These are phyloP conservation scores for Acephala macrosclerotiorum DNA, from an alignment of 2,329 filamentous ascomycete genomes.

Conservation along the genomic window DNA sequence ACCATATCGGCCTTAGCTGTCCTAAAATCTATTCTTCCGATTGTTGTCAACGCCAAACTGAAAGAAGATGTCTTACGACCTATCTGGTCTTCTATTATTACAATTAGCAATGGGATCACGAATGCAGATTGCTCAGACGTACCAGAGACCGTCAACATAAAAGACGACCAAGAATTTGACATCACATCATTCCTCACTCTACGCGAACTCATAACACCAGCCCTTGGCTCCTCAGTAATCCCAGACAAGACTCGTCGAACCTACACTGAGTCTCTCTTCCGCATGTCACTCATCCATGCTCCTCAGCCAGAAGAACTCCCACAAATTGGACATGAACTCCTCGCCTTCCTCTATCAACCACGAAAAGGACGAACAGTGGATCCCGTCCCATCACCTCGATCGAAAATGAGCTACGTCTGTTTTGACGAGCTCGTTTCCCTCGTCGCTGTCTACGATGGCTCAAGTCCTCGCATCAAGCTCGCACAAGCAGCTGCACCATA, in stretches of 20 bases:
- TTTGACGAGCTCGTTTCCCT: conserved; percentile 80
- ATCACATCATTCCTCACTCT: conserved; percentile 76
- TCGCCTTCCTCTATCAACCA: conserved; percentile 68
- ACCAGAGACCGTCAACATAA: conserved; percentile 54
- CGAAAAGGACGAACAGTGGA: conserved; percentile 78
- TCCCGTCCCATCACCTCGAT: conserved; percentile 68
- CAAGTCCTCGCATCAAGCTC: conserved; percentile 51
- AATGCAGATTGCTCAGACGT: conserved; percentile 65
- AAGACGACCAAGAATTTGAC: conserved; percentile 81
- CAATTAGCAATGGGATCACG: conserved; percentile 73
- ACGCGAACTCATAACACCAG: conserved; percentile 74
- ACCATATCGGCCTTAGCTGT: conserved; percentile 75
- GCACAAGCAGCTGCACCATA: conserved; percentile 81
- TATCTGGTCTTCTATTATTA: conserved; percentile 76
- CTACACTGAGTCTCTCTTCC: conserved; percentile 81
- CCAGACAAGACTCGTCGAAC: conserved; percentile 70
- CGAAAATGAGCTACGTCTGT: conserved; percentile 80
- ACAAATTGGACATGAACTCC: conserved; percentile 55
- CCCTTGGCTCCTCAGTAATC: conserved; percentile 71
- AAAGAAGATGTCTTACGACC: conserved; percentile 55
- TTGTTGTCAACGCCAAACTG: conserved; percentile 59
- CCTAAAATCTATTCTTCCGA: conserved; percentile 69
- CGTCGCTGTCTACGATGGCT: conserved; percentile 60
- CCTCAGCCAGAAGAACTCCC: conserved; percentile 67
- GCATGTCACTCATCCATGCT: conserved; percentile 80